Evolutionary conservation across 106 monocot genomes (phyloP), one percentile per base, ranked within the genome.

Genomic region (Posidonia australis): DNA sequence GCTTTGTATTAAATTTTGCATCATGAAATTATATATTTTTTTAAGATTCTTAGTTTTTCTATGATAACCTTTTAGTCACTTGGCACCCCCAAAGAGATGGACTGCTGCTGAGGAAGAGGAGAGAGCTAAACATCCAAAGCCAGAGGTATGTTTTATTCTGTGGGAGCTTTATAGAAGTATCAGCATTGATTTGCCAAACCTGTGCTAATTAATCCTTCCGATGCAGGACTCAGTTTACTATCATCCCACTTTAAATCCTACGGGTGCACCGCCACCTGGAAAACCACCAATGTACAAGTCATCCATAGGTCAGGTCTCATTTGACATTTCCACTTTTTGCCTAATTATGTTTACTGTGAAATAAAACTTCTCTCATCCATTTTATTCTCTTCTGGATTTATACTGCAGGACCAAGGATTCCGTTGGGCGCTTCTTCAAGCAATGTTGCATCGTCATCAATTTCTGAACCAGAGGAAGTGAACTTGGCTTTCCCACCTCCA

Each of bases 241-340:
- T 72, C 96, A 98, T 82, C 96, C 96, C 28, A 98, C 90, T 9
- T 52, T 98, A 21, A 98, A 98, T 55, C 96, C 96, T 48, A 90
- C 96, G 9, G 96, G 96, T 41, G 87, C 96, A 48, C 96, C 96
- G 57, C 96, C 96, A 67, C 96, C 96, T 77, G 96, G 96, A 73
- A 98, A 91, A 60, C 96, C 90, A 70, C 96, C 90, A 4, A 98
- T 98, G 96, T 98, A 98, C 63, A 87, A 98, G 77, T 87, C 90
- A 19, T 80, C 96, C 46, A 76, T 90, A 80, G 96, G 96, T 96
- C 27, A 52, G 22, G 44, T 41, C 24, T 44, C 13, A 30, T 54
- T 46, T 54, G 51, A 63, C 5, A 61, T 70, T 46, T 64, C n/a
- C 65, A 53, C 57, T 13, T 59, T 21, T 55, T 55, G 13, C n/a